Percentiles rank a stretch among this genome's conserved stretches.
Conservation (phyloP, 179 eudicot genomes). For the Pouteria campechiana region DNA sequence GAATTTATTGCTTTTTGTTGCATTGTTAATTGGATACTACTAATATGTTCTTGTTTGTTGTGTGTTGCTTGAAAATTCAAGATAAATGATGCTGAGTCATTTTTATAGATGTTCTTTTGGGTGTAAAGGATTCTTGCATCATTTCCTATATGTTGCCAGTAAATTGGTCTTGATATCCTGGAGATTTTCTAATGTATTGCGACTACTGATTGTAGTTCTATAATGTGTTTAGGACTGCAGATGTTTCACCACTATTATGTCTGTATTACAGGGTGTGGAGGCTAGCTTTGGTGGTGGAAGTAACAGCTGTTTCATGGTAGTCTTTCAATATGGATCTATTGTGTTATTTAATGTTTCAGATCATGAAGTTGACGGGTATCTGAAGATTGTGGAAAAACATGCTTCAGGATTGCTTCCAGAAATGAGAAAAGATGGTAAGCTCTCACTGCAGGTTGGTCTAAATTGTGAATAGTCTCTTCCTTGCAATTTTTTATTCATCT, state of each 20-base stretch:
- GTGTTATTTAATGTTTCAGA: slow-evolving; percentile 85
- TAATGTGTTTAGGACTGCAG: background rate
- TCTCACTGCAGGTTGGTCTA: too few species aligned
- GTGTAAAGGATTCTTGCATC: too few species aligned
- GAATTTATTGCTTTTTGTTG: too few species aligned
- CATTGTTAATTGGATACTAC: too few species aligned
- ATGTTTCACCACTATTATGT: background rate
- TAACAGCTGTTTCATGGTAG: slow-evolving; percentile 74
- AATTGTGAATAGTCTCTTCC: too few species aligned
- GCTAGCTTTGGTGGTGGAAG: slow-evolving; percentile 63
- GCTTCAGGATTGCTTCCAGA: slow-evolving; percentile 80
- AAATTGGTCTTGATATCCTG: background rate
- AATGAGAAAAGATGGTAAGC: slow-evolving; percentile 93
- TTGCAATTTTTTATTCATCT: too few species aligned
- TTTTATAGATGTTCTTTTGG: too few species aligned
- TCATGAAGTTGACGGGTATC: slow-evolving; percentile 66
- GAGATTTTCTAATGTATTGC: background rate
- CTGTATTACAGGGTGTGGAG: slow-evolving; percentile 53
- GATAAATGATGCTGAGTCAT: too few species aligned
- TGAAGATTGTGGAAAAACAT: slow-evolving; percentile 64
- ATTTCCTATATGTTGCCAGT: background rate
- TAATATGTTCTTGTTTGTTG: too few species aligned
- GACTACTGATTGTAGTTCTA: background rate
- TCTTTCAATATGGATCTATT: slow-evolving; percentile 91
- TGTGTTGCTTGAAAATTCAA: too few species aligned